Base-by-base conservation (phyloP, 2,329 filamentous ascomycete species). In the Colletotrichum neosansevieriae region DNA sequence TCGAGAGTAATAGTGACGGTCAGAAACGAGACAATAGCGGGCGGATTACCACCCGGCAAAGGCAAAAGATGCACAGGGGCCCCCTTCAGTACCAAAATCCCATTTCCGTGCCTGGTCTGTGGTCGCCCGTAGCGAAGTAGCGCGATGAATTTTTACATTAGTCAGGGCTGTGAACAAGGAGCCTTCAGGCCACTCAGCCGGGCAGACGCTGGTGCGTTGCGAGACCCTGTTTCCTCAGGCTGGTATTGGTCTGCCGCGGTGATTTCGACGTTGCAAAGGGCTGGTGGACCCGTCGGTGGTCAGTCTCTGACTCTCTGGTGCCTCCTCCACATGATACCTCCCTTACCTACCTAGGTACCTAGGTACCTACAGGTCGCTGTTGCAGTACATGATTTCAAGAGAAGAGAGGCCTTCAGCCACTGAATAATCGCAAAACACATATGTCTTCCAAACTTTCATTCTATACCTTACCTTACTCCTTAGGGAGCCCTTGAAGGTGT, bases 151-250 rank as follows among this genome's bases (percentile, higher is more conserved):
- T 63, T 68, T 61, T 29, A 56, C 58, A 70, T 70, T 70, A 70
- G 67, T 68, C 67, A 70, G 67, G 64, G 64, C 67, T 64, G 44
- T 58, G 49, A 68, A 50, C 64, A 63, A 56, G 54, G 58, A 60
- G 38, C 29, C 44, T 66, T 47, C 19, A n/a, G 19, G 50, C 56
- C 56, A 56, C 49, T 49, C 50, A 56, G 19, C 34, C 24, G 24
- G 24, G 15, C 47, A 65, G 40, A 38, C 36, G 6, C 47, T 32
- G 21, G 24, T 24, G 24, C 4, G 24, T 5, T 24, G 24, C 24
- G 24, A 24, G 24, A 24, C 24, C 56, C 38, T 53, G 38, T 61
- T 60, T 21, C 24, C 24, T 24, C 24, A 24, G 6, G 29, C 29
- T 29, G 29, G 29, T 29, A 54, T 44, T 58, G 65, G 65, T 17